phyloP scores from a whole-genome alignment of 768 basidiomycete species.

The Asterophora parasitica region DNA sequence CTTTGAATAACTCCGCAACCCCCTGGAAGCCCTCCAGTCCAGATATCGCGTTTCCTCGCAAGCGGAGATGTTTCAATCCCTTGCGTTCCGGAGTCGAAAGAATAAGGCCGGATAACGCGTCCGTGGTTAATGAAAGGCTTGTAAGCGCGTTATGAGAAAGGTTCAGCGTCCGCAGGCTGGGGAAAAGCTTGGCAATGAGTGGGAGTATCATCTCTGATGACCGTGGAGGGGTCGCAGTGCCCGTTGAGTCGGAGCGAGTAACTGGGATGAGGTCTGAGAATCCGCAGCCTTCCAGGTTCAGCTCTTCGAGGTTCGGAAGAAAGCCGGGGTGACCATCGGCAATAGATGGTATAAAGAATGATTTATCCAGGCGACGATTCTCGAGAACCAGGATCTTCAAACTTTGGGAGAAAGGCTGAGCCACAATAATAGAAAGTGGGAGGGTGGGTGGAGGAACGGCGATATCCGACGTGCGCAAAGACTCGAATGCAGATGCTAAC shows the following conservation, averaged over 20 bases:
- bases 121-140: conserved; percentile 43
- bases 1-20: conserved; percentile 61
- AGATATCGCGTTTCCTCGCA: conserved; percentile 65
- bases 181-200: conserved; percentile 62
- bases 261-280: conserved; percentile 57
- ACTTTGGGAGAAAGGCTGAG: conserved; percentile 55
- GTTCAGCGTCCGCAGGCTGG: conserved; percentile 62
- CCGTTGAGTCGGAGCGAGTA: conserved; percentile 28
- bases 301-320: conserved; percentile 68
- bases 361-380: conserved; percentile 63
- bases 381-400: conserved; percentile 55
- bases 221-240: conserved; percentile 34
- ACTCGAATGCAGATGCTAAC: conserved; percentile 16
- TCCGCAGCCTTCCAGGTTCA: conserved; percentile 69
- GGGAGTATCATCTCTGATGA: conserved; percentile 53
- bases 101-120: conserved; percentile 46
- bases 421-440: conserved; percentile 57
- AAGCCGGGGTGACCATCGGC: conserved; percentile 31
- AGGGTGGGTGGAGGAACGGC: conserved; percentile 62
- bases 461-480: conserved; percentile 34
- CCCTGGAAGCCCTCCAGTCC: conserved; percentile 58
- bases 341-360: conserved; percentile 48
- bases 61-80: conserved; percentile 59
- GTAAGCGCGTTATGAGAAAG: conserved; percentile 73
- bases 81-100: conserved; percentile 41